Evolutionary conservation across 169 alveolate genomes (phyloP), one percentile per base, ranked within the genome.

Genomic region (Blepharisma undulans): DNA sequence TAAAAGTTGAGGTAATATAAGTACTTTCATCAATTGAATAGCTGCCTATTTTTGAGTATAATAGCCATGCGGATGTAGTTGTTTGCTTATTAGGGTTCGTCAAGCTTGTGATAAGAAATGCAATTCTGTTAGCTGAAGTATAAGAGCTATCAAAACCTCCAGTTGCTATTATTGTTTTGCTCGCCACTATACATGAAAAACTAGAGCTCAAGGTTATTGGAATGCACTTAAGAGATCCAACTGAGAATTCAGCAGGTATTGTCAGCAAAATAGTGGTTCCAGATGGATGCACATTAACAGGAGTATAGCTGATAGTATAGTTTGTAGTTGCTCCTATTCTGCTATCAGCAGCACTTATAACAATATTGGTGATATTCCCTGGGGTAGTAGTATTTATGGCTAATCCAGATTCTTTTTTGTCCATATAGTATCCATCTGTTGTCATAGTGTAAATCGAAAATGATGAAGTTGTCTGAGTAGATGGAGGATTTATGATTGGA

Each of bases 381-480:
- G 91, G 84, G 48, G 91, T 86, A 0, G 59, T 32, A 12, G 91
- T 86, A 25, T 34, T 22, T 3, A 86, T 66, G 8, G 84, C 71
- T 32, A 86, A 12, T 0, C 91, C 91, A 27, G 29, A 7, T 6
- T 86, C 84, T 36, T 72, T 86, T 30, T 61, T 72, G 29, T 86
- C 91, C 29, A 82, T 82, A 36, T 30, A 72, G 21, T 82, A 60
- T 21, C 36, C 29, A 60, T 82, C 89, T 36, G 74, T 21, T 19
- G 80, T 72, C 29, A 29, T 61, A 59, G 91, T 86, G 84, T 86
- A 86, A 86, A 86, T 25, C 21, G 25, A 22, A 66, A 86, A 86
- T 61, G 91, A 25, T 10, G 59, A 29, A 66, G 84, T 71, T 21
- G 84, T 3, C 27, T 72, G 60, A 12, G 91, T 86, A 19, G 84